Evolutionary conservation across 2,329 filamentous ascomycete species (phyloP), one percentile per base, ranked within the genome.

Genomic region (Penicillium sp.): DNA sequence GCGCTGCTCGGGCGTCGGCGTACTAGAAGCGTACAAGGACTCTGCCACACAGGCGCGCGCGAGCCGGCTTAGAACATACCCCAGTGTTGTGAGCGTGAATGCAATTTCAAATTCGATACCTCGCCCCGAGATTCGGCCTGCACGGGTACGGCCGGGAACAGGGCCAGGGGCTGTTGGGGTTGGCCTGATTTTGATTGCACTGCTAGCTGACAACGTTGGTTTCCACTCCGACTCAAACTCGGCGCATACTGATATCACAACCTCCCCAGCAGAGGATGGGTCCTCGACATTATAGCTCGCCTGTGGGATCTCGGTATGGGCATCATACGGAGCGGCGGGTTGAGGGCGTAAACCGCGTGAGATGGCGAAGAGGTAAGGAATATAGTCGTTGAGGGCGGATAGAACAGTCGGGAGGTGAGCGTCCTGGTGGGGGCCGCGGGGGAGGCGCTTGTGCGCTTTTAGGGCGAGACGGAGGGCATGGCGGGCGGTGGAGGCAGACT

Each of bases 381-480:
- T 78, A 67, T 97, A 99, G 53, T 82, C 81, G 52, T 87, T 86
- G 9, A 96, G 68, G 32, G 85, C 83, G 27, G 85, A 80, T 48
- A 90, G 78, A 30, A 97, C 79, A 5, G 82, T 82, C 20, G 84
- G 79, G 5, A 99, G 80, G 66, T 91, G 86, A 18, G 86, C 79
- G 5, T 84, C 76, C 70, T 91, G 89, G 20, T 89, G 85, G 8
- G 83, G 69, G 15, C 65, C 68, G 7, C 88, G 80, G 3, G 89
- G 81, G n/a, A 96, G 83, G 46, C 91, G 86, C 73, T 96, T 97
- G 79, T 97, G 87, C 62, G 86, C 86, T 75, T 97, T 97, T 54
- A 99, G 80, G 2, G 86, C 83, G 71, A 93, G 86, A 63, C 91
- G 86, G 45, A 97, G 81, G 15, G 96, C 84, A 61, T 89, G 89